Percentiles rank a stretch among this genome's conserved stretches.
Conservation (phyloP, 2,329 filamentous ascomycete genomes). For the Sporothrix pseudoabietina region DNA sequence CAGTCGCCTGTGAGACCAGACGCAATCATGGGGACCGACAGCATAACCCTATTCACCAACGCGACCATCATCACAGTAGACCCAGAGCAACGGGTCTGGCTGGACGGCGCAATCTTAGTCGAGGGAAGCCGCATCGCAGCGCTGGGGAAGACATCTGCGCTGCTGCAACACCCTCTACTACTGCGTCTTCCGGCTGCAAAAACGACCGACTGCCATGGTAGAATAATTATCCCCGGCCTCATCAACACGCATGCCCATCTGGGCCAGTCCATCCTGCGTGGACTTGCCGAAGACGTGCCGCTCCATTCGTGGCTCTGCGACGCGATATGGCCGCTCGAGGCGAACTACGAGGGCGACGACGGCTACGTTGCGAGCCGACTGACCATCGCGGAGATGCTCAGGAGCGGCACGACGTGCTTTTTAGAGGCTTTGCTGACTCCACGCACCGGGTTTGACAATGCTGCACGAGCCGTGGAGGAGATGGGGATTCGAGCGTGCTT, state of each 20-base stretch:
- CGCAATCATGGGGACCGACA: constrained; percentile 9
- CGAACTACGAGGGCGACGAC: constrained; percentile 41
- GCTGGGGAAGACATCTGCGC: constrained; percentile 10
- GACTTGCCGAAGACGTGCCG: constrained; percentile 53
- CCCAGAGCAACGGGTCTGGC: constrained; percentile 47
- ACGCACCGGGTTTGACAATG: constrained; percentile 37
- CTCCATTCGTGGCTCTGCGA: constrained; percentile 56
- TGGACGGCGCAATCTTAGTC: background rate
- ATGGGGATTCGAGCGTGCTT: constrained; percentile 36
- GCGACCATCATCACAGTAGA: constrained; percentile 58
- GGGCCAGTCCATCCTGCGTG: constrained; percentile 37
- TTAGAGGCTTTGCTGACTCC: constrained; percentile 53
- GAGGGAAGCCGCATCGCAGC: constrained; percentile 41
- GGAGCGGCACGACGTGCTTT: constrained; percentile 54
- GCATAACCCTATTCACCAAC: constrained; percentile 46
- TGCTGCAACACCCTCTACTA: constrained; percentile 32
- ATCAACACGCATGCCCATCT: constrained; percentile 3
- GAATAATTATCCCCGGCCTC: background rate
- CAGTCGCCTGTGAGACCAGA: constrained; percentile 7
- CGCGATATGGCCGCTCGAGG: constrained; percentile 48
- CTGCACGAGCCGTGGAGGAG: constrained; percentile 34
- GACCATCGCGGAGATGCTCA: constrained; percentile 55
- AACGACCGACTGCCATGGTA: constrained; percentile 34
- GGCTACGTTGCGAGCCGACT: constrained; percentile 52
- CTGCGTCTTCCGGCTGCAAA: constrained; percentile 7